Conservation (phyloP, 129 eudicot genomes). For the Flaveria brownii region DNA sequence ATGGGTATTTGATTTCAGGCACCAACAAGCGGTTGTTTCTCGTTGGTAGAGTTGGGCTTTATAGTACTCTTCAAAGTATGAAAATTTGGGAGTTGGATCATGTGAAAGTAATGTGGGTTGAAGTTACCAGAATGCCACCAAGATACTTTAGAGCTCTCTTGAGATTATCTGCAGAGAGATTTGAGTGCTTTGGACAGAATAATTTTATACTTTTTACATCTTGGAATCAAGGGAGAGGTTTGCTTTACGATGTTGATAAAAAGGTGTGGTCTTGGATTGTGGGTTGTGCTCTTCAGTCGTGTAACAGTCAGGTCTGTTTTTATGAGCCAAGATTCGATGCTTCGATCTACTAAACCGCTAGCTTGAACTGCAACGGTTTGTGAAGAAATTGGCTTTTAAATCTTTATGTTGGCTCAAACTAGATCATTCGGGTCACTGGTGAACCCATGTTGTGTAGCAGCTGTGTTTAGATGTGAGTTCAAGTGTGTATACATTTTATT, state of each 20-base stretch:
- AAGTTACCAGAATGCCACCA: slow-evolving; percentile 93
- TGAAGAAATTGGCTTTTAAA: slow-evolving; percentile 24
- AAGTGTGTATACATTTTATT: background rate
- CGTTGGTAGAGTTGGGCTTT: slow-evolving; percentile 94
- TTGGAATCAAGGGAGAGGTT: slow-evolving; percentile 95
- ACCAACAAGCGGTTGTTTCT: slow-evolving; percentile 74
- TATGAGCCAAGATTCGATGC: slow-evolving; percentile 99
- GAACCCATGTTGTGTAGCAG: slow-evolving; percentile 5
- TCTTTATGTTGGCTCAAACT: slow-evolving; percentile 1
- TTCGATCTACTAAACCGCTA: slow-evolving; percentile 40
- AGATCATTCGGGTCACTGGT: background rate
- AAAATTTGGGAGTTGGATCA: slow-evolving; percentile 98
- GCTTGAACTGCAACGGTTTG: background rate
- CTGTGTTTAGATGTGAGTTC: slow-evolving; percentile 16
- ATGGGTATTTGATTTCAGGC: slow-evolving; percentile 89
- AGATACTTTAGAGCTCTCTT: slow-evolving; percentile 81
- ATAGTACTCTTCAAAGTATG: slow-evolving; percentile 93
- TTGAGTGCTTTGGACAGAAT: slow-evolving; percentile 96
- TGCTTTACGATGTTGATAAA: slow-evolving; percentile 87
- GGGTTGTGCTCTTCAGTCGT: slow-evolving; percentile 84
- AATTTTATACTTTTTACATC: slow-evolving; percentile 94
- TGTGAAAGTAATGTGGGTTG: slow-evolving; percentile 73
- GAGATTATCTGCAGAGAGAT: slow-evolving; percentile 89
- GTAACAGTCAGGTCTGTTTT: slow-evolving; percentile 87
- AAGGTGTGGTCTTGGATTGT: slow-evolving; percentile 95